A percentile compares a stretch with the other conserved stretches of the same genome.
Conservation (phyloP, 2,329 filamentous ascomycete species). For the Pseudopyricularia cyperi region DNA sequence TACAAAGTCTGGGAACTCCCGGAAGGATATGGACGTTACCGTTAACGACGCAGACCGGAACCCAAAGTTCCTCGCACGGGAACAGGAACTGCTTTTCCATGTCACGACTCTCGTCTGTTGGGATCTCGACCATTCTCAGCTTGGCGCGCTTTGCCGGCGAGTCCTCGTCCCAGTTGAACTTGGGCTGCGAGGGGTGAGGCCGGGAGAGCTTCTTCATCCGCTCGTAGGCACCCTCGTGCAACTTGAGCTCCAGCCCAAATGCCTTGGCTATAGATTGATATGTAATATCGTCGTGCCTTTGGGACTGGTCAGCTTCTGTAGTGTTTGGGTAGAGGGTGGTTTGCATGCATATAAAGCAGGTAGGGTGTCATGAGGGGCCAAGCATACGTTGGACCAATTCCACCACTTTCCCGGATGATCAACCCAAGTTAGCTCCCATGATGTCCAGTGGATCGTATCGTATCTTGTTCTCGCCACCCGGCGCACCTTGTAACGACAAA, state of each 20-base stretch:
- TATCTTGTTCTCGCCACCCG: background rate
- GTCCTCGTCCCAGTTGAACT: slow-evolving; percentile 76
- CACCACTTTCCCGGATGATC: slow-evolving; percentile 42
- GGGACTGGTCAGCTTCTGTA: background rate
- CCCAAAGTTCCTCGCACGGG: slow-evolving; percentile 72
- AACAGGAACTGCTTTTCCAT: slow-evolving; percentile 66
- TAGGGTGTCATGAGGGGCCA: background rate
- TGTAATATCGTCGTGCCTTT: slow-evolving; percentile 91
- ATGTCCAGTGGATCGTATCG: slow-evolving; percentile 2
- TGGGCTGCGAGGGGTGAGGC: slow-evolving; percentile 56
- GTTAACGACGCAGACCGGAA: slow-evolving; percentile 79
- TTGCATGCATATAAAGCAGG: background rate
- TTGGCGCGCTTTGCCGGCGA: slow-evolving; percentile 69
- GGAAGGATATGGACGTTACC: slow-evolving; percentile 89
- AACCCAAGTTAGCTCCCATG: slow-evolving; percentile 4
- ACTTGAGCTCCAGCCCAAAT: slow-evolving; percentile 61
- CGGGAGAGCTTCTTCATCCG: slow-evolving; percentile 76
- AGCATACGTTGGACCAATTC: slow-evolving; percentile 87
- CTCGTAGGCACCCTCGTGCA: slow-evolving; percentile 64
- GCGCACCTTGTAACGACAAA: slow-evolving; percentile 73
- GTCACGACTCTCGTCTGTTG: slow-evolving; percentile 54
- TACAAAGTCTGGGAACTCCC: slow-evolving; percentile 71
- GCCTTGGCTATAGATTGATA: slow-evolving; percentile 90
- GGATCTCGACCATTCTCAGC: slow-evolving; percentile 81
- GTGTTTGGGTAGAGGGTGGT: background rate